phyloP scores from a whole-genome alignment of 768 basidiomycete genomes.

The Leucocoprinus birnbaumii region DNA sequence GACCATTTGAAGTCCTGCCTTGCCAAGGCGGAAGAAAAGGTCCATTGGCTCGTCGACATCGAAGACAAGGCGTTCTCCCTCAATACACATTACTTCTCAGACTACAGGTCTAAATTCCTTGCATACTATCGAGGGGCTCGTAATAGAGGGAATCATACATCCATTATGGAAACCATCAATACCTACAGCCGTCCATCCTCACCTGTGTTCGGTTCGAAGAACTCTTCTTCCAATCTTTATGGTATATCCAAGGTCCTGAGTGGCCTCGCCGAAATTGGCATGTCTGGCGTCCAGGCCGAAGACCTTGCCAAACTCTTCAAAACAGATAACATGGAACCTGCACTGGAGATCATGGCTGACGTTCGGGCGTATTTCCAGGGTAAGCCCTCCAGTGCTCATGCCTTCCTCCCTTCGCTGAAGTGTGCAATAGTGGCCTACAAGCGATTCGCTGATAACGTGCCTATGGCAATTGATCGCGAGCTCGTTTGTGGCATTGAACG shows the following conservation, averaged over 20 bases:
- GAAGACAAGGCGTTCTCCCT: constrained; percentile 49
- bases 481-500: constrained; percentile 50
- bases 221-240: background rate
- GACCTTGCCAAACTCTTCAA: constrained; percentile 52
- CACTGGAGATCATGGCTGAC: constrained; percentile 65
- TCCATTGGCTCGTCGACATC: constrained; percentile 47
- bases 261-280: constrained; percentile 33
- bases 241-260: constrained; percentile 32
- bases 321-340: constrained; percentile 49
- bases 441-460: constrained; percentile 54
- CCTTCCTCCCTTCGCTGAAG: background rate
- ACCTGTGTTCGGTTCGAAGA: constrained; percentile 5
- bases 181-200: background rate
- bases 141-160: constrained; percentile 23
- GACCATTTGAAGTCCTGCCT: constrained; percentile 48
- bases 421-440: constrained; percentile 50
- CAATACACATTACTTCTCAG: constrained; percentile 47
- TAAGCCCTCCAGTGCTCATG: constrained; percentile 17
- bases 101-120: constrained; percentile 41
- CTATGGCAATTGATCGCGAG: constrained; percentile 52
- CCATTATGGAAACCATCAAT: constrained; percentile 24
- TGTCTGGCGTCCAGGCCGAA: constrained; percentile 32
- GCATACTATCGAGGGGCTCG: constrained; percentile 44
- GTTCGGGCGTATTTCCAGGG: constrained; percentile 78
- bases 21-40: constrained; percentile 32